A percentile compares a stretch with the other conserved stretches of the same genome.
Evolutionary conservation across 306 rosid species (phyloP).

Genomic region (Trichosanthes truncata): DNA sequence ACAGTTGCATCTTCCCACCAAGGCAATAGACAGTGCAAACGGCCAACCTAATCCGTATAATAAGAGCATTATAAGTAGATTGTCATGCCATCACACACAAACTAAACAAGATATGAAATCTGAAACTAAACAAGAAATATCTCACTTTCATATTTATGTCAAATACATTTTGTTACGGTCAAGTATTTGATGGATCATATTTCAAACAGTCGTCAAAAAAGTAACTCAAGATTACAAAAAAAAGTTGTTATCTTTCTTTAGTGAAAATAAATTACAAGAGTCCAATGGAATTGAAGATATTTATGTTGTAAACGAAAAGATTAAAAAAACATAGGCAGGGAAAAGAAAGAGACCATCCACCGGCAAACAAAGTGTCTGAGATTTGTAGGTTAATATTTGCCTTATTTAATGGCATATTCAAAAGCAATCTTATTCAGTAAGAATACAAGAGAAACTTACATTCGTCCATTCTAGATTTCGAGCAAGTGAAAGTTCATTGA

Average conservation of each 20-base stretch:
- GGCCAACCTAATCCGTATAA: constrained; percentile 31
- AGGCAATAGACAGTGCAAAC: constrained; percentile 44
- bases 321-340: not conserved
- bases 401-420: not conserved
- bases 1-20: constrained; percentile 53
- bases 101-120: not conserved
- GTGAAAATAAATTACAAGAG: not conserved
- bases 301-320: not conserved
- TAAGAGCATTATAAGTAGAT: not conserved
- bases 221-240: not conserved
- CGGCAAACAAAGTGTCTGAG: not conserved
- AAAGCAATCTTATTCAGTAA: not conserved
- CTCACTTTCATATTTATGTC: not conserved
- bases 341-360: not conserved
- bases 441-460: constrained; percentile 21
- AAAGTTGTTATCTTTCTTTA: not conserved
- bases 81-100: not conserved
- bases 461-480: constrained; percentile 47
- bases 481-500: constrained; percentile 28
- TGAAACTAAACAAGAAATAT: not conserved
- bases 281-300: not conserved
- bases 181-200: not conserved
- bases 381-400: not conserved
- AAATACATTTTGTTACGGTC: not conserved
- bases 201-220: not conserved